phyloP scores from a whole-genome alignment of 139 green algal genomes.

The Klebsormidium nitens region DNA sequence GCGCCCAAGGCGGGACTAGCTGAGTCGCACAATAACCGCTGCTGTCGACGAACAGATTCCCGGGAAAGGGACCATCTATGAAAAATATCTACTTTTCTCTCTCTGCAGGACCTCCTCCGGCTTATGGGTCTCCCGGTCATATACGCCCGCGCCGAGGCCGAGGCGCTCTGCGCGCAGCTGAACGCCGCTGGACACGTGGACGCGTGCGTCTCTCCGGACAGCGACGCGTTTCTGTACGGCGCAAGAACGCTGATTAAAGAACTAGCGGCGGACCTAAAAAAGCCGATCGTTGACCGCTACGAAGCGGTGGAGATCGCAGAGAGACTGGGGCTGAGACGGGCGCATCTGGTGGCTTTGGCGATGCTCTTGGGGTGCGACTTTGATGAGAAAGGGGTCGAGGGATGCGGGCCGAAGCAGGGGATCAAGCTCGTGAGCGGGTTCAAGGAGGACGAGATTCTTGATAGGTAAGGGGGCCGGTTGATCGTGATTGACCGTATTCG shows the following conservation, averaged over 20 bases:
- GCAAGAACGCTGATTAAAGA: slow-evolving; percentile 13
- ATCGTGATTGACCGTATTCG: too few species aligned
- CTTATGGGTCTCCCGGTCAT: slow-evolving; percentile 31
- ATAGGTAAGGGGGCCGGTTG: too few species aligned
- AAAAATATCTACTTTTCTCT: neutral
- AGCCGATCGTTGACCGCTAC: slow-evolving; percentile 9
- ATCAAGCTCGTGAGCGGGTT: slow-evolving; percentile 11
- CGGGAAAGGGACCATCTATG: too few species aligned
- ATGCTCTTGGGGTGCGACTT: slow-evolving; percentile 21
- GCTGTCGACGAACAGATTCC: neutral
- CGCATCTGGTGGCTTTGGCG: slow-evolving; percentile 13
- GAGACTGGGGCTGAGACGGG: slow-evolving; percentile 3
- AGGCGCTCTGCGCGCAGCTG: slow-evolving; percentile 32
- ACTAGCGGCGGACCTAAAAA: neutral
- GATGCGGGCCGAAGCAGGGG: neutral
- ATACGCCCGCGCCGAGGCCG: slow-evolving; percentile 13
- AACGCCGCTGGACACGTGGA: slow-evolving; percentile 13
- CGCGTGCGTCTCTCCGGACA: slow-evolving; percentile 24
- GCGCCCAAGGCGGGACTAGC: too few species aligned
- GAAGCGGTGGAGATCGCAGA: slow-evolving; percentile 3
- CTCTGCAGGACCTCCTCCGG: slow-evolving; percentile 22
- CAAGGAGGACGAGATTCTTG: slow-evolving; percentile 18
- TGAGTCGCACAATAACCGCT: neutral
- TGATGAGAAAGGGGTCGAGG: slow-evolving; percentile 10
- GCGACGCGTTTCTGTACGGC: slow-evolving; percentile 30